Conservation (phyloP, 805 yeast species). For the Kregervanrija fluxuum region DNA sequence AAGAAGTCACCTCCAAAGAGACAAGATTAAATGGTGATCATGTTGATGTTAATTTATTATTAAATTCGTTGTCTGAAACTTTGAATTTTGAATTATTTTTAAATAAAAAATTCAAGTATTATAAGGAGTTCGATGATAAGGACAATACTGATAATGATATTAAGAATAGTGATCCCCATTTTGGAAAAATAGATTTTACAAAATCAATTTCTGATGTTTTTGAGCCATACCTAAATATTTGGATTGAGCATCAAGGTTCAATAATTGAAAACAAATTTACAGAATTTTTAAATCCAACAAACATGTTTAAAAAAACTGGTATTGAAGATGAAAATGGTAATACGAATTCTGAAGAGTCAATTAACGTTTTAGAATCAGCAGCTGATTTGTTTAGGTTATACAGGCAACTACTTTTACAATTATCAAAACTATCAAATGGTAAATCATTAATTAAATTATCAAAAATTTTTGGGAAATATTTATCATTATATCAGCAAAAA, state of each 20-base stretch:
- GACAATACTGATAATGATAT: constrained; percentile 19
- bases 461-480: constrained; percentile 56
- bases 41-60: constrained; percentile 55
- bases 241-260: constrained; percentile 82
- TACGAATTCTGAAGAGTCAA: constrained; percentile 6
- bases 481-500: constrained; percentile 49
- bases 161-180: constrained; percentile 16
- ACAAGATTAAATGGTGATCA: constrained; percentile 26
- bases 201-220: constrained; percentile 56
- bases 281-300: constrained; percentile 54
- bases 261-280: constrained; percentile 52
- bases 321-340: constrained; percentile 13
- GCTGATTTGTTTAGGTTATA: constrained; percentile 80
- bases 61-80: constrained; percentile 66
- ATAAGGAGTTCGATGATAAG: constrained; percentile 28
- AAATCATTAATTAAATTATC: constrained; percentile 44
- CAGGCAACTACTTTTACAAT: constrained; percentile 64
- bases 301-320: constrained; percentile 37
- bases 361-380: constrained; percentile 72
- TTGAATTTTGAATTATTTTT: constrained; percentile 77
- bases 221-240: constrained; percentile 76
- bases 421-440: constrained; percentile 51
- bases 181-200: constrained; percentile 24
- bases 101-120: constrained; percentile 51
- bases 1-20: constrained; percentile 38